phyloP scores from a whole-genome alignment of 805 yeast genomes.

The Lipomyces oligophaga region DNA sequence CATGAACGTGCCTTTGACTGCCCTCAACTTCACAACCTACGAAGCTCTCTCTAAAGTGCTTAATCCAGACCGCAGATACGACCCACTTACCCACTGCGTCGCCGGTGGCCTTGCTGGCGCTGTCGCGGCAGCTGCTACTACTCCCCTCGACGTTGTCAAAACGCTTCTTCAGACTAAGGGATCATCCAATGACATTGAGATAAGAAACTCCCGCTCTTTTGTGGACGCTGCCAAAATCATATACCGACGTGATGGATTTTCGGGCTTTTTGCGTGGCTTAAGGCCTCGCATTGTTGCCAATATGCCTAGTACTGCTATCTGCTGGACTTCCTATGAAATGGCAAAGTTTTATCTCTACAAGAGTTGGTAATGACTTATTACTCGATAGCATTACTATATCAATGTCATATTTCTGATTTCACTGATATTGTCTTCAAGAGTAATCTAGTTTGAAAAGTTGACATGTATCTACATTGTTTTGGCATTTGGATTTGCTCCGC shows the following conservation, averaged over 20 bases:
- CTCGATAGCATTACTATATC: background rate
- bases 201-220: conserved; percentile 62
- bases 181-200: conserved; percentile 35
- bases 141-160: conserved; percentile 91
- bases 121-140: conserved; percentile 88
- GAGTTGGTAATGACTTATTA: conserved; percentile 8
- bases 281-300: conserved; percentile 88
- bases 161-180: conserved; percentile 81
- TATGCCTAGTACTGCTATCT: conserved; percentile 93
- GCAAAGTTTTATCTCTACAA: conserved; percentile 51
- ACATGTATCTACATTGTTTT: background rate
- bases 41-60: conserved; percentile 74
- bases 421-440: background rate
- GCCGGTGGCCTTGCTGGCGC: conserved; percentile 96
- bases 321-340: conserved; percentile 98
- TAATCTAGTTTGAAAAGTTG: background rate
- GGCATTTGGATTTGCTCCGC: background rate
- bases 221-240: conserved; percentile 66
- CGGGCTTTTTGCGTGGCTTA: conserved; percentile 77
- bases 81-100: conserved; percentile 87
- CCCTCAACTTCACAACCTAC: conserved; percentile 87
- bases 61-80: conserved; percentile 71
- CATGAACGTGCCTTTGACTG: conserved; percentile 92
- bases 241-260: conserved; percentile 43
- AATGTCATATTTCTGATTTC: conserved; percentile 39